Conservation (phyloP, 345 rosid species). For the Lumnitzera littorea region DNA sequence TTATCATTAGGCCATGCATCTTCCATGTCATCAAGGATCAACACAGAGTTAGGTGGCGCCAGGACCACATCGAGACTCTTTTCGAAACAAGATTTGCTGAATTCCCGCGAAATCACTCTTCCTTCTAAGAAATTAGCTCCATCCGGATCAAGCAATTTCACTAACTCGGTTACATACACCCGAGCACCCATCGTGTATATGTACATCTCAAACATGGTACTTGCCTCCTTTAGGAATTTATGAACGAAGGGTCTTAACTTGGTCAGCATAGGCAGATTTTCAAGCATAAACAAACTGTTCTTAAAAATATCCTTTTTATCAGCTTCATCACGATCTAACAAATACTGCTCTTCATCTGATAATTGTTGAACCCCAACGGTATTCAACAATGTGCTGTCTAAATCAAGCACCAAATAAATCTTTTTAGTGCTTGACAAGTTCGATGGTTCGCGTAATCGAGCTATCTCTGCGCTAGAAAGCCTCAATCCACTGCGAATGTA, state of each 20-base stretch:
- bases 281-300: background rate
- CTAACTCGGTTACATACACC: background rate
- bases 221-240: slow-evolving; percentile 10
- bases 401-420: slow-evolving; percentile 22
- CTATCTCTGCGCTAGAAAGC: slow-evolving; percentile 6
- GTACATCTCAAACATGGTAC: slow-evolving; percentile 15
- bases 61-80: slow-evolving; percentile 12
- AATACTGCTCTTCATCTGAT: slow-evolving; percentile 6
- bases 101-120: slow-evolving; percentile 7
- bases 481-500: slow-evolving; percentile 8
- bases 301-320: background rate
- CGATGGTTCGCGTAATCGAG: background rate
- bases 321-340: background rate
- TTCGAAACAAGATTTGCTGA: background rate
- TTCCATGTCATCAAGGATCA: slow-evolving; percentile 12
- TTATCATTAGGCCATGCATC: slow-evolving; percentile 5
- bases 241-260: slow-evolving; percentile 19
- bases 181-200: slow-evolving; percentile 15
- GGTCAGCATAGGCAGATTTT: background rate
- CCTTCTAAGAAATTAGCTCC: slow-evolving; percentile 3
- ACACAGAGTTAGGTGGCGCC: slow-evolving; percentile 2
- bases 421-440: slow-evolving; percentile 1
- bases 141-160: slow-evolving; percentile 9
- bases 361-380: background rate
- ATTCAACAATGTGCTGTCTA: slow-evolving; percentile 17